These are phyloP conservation scores for Cladorrhinum sp. DNA, from an alignment of 2,329 filamentous ascomycete genomes.

Conservation along the genomic window DNA sequence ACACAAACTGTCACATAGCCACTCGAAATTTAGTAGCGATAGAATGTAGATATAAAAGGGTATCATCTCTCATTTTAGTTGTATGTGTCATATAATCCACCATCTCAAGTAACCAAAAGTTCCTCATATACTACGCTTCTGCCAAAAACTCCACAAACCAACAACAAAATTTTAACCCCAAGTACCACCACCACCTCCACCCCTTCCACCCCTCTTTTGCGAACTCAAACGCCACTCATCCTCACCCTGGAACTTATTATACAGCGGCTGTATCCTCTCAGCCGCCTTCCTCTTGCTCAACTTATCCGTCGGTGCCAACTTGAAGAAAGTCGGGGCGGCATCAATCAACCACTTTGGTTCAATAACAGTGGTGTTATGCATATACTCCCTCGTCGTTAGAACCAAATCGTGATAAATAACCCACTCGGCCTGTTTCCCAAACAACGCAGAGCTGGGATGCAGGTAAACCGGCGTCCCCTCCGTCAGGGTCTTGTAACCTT, in stretches of 20 bases:
- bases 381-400: constrained; percentile 95
- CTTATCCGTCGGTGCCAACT: constrained; percentile 83
- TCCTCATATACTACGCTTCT: background rate
- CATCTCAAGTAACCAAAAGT: background rate
- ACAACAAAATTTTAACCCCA: constrained; percentile 63
- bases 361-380: constrained; percentile 90
- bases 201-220: constrained; percentile 78
- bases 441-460: constrained; percentile 86
- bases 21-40: too few species aligned
- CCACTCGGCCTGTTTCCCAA: constrained; percentile 94
- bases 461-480: constrained; percentile 94
- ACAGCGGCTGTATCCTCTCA: constrained; percentile 90
- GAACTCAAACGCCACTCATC: constrained; percentile 94
- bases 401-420: constrained; percentile 92
- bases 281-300: constrained; percentile 90
- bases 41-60: too few species aligned
- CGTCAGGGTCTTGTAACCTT: constrained; percentile 96
- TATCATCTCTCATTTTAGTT: background rate
- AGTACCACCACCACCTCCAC: constrained; percentile 82
- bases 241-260: constrained; percentile 87
- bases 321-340: constrained; percentile 98
- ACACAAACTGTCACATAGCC: background rate
- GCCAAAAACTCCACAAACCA: background rate
- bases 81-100: background rate
- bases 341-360: constrained; percentile 94